Base-by-base conservation (phyloP, 306 rosid species). In the Medicago lupulina region DNA sequence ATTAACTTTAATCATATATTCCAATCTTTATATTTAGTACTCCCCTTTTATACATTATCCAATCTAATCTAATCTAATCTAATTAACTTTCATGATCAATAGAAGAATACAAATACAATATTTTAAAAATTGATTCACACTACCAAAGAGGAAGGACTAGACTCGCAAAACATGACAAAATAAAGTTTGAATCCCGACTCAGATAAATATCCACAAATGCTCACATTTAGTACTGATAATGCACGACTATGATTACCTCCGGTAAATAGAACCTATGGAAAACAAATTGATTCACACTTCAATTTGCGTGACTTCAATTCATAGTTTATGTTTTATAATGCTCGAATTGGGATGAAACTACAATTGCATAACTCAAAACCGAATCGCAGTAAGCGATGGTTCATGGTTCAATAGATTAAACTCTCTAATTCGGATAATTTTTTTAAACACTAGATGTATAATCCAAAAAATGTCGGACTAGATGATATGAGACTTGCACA, bases 1-100 rank as follows among this genome's bases (percentile, higher is more conserved):
- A 31, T 61, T 61, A 31, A 34, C 19, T 61, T 25, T 25, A 59
- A 25, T 59, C 39, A 60, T 57, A 67, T 63, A 67, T 81, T 63
- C 75, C 70, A 31, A 23, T 31, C 43, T 73, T 39, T 17, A 67
- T 51, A 40, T 59, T 53, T 14, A 74, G 6, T 47, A 40, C 61
- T 70, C 44, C 50, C 47, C 21, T 43, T 38, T 9, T 21, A 17
- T 53, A 36, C 31, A 60, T 60, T 60, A 70, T 58, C 53, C 18
- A 64, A 17, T 19, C 60, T 54, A 28, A 28, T 28, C 31, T 28
- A 64, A 17, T 19, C 60, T 54, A 28, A 28, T 28, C 31, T 28
- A 54, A 9, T 54, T 9, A 53, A 53, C 12, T 53, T 53, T 53
- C 59, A 53, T 34, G 38, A 34, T 17, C 12, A 53, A 15, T 46